These are phyloP conservation scores for Bimuria novae-zelandiae DNA, from an alignment of 2,329 filamentous ascomycete species.

Conservation along the genomic window DNA sequence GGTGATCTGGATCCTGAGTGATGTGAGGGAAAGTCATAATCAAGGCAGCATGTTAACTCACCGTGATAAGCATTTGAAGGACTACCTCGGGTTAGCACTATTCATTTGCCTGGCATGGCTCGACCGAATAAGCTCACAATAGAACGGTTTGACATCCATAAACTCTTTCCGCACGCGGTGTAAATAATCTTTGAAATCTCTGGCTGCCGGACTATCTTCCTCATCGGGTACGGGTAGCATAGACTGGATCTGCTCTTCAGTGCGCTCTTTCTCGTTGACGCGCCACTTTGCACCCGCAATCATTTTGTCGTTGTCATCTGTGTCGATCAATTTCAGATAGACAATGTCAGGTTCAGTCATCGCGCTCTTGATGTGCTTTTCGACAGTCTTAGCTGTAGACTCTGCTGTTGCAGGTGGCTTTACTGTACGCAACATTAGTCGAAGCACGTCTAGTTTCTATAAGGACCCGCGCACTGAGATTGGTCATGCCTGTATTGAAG, in stretches of 20 bases:
- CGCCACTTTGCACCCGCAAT: constrained; percentile 45
- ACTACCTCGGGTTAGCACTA: too few species aligned
- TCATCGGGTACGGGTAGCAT: constrained; percentile 37
- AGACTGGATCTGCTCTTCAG: constrained; percentile 35
- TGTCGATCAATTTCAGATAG: constrained; percentile 42
- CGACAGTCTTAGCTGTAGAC: constrained; percentile 22
- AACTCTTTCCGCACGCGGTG: constrained; percentile 29
- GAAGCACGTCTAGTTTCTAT: background rate
- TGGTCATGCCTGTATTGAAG: constrained; percentile 33
- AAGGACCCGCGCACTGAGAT: constrained; percentile 1
- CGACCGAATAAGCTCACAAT: constrained; percentile 35
- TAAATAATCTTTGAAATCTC: constrained; percentile 37
- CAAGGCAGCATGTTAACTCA: too few species aligned
- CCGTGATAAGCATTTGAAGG: constrained; percentile 38
- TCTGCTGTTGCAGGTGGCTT: constrained; percentile 25
- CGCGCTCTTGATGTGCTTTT: constrained; percentile 33
- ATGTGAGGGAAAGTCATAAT: too few species aligned
- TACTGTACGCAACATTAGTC: constrained; percentile 8
- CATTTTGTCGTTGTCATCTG: constrained; percentile 36
- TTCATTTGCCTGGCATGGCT: too few species aligned
- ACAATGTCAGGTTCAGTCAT: constrained; percentile 31
- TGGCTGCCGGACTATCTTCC: constrained; percentile 27
- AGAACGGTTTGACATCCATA: constrained; percentile 44
- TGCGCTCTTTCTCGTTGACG: constrained; percentile 38
- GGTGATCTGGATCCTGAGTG: constrained; percentile 49